phyloP scores from a whole-genome alignment of 2,329 filamentous ascomycete species.

The Ceratocystiopsis sp. region DNA sequence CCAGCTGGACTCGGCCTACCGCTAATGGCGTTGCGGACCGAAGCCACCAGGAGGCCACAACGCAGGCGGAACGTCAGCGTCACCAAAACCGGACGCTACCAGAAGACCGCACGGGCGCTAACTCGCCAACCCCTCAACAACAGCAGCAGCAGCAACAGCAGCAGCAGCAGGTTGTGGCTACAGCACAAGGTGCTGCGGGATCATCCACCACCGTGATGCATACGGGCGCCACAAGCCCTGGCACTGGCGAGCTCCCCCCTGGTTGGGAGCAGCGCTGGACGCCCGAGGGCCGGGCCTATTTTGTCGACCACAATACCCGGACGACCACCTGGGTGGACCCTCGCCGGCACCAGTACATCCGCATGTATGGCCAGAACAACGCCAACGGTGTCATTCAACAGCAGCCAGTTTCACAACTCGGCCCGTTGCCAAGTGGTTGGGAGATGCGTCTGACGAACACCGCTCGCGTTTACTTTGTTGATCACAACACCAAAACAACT shows the following conservation, averaged over 20 bases:
- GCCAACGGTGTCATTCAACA: conserved; percentile 82
- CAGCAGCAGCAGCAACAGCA: conserved; percentile 32
- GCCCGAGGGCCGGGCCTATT: conserved; percentile 86
- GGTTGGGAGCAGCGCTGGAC: conserved; percentile 96
- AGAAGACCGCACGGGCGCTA: conserved; percentile 86
- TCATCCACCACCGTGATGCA: conserved; percentile 68
- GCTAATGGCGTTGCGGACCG: conserved; percentile 63
- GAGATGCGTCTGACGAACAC: conserved; percentile 99
- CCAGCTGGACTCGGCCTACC: conserved; percentile 86
- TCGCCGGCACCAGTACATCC: conserved; percentile 89
- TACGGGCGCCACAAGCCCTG: conserved; percentile 84
- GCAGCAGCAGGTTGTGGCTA: conserved; percentile 20
- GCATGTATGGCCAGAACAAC: conserved; percentile 90
- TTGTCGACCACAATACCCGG: conserved; percentile 95
- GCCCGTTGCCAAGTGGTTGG: conserved; percentile 91
- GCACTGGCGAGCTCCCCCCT: conserved; percentile 83
- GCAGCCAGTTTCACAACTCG: conserved; percentile 91
- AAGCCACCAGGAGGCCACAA: conserved; percentile 72
- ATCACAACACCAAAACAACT: conserved; percentile 98
- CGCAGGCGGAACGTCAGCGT: conserved; percentile 77
- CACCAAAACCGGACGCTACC: conserved; percentile 93
- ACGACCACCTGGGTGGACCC: conserved; percentile 99
- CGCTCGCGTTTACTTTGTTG: conserved; percentile 93
- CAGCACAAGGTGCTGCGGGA: conserved; percentile 30
- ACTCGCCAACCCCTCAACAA: conserved; percentile 60